Evolutionary conservation across 495 filamentous ascomycete genomes (phyloP).

Genomic region (Neurospora sp.): DNA sequence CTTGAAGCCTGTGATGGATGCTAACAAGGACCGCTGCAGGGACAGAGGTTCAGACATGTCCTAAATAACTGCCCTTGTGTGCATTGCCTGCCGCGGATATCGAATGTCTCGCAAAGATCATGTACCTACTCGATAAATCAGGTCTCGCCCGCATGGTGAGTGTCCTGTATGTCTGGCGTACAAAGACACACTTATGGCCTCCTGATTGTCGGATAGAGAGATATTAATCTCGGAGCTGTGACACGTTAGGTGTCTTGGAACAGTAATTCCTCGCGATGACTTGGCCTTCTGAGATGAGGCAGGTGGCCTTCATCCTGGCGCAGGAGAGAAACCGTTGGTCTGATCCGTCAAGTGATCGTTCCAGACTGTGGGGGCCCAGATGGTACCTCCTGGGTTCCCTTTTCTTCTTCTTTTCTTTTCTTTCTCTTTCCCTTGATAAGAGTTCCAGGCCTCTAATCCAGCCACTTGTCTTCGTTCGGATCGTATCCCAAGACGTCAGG

Average conservation of each 20-base stretch:
- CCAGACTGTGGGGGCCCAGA: not conserved
- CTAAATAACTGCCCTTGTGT: not conserved
- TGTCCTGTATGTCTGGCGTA: not conserved
- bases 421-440: not conserved
- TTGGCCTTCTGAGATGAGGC: not conserved
- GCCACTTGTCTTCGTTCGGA: slow-evolving; percentile 19
- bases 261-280: not conserved
- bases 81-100: not conserved
- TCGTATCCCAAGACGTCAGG: slow-evolving; percentile 19
- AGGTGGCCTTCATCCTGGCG: not conserved
- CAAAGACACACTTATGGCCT: not conserved
- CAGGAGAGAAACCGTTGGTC: not conserved
- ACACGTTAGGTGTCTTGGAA: not conserved
- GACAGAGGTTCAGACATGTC: not conserved
- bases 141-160: not conserved
- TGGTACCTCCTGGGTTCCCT: not conserved
- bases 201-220: not conserved
- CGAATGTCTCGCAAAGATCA: not conserved
- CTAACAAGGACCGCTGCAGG: not conserved
- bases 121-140: not conserved
- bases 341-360: not conserved
- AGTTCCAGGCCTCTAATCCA: slow-evolving; percentile 4
- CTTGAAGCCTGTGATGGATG: not conserved
- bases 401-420: not conserved
- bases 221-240: not conserved